Evolutionary conservation across 176 grass and related monocot species (phyloP).

Genomic region (Cocos nucifera): DNA sequence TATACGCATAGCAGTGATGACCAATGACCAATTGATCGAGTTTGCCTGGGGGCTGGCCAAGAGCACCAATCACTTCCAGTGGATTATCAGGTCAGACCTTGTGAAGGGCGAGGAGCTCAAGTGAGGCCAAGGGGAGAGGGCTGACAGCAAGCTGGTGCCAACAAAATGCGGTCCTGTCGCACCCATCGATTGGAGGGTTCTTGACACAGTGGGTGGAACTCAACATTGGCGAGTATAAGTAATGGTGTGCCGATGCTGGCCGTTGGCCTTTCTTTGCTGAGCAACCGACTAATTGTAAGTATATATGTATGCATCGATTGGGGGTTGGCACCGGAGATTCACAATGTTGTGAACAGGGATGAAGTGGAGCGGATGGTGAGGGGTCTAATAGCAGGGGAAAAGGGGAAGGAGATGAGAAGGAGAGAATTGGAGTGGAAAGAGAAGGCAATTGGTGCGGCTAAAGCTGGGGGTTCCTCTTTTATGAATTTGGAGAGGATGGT

Average conservation of each 20-base stretch:
- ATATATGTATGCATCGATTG: slow-evolving; percentile 7
- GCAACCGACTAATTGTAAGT: slow-evolving; percentile 12
- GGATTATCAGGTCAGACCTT: slow-evolving; percentile 7
- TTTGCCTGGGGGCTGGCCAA: slow-evolving; percentile 16
- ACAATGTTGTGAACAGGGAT: slow-evolving; percentile 1
- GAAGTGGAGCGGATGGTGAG: slow-evolving; percentile 1
- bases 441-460: not conserved
- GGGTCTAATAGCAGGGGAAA: slow-evolving; percentile 3
- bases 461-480: not conserved
- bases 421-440: not conserved
- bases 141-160: too few species aligned
- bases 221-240: too few species aligned
- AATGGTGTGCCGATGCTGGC: too few species aligned
- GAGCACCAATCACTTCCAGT: slow-evolving; percentile 1
- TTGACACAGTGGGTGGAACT: too few species aligned
- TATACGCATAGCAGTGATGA: slow-evolving; percentile 14
- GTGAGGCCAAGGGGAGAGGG: too few species aligned
- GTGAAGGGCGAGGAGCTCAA: not conserved
- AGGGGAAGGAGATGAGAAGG: slow-evolving; percentile 11
- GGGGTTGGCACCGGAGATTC: slow-evolving; percentile 10
- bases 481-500: not conserved
- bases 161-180: too few species aligned
- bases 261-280: slow-evolving; percentile 12
- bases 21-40: slow-evolving; percentile 7
- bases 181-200: too few species aligned